Evolutionary conservation across 805 yeast genomes (phyloP).

Genomic region (Myxozyma udenii): DNA sequence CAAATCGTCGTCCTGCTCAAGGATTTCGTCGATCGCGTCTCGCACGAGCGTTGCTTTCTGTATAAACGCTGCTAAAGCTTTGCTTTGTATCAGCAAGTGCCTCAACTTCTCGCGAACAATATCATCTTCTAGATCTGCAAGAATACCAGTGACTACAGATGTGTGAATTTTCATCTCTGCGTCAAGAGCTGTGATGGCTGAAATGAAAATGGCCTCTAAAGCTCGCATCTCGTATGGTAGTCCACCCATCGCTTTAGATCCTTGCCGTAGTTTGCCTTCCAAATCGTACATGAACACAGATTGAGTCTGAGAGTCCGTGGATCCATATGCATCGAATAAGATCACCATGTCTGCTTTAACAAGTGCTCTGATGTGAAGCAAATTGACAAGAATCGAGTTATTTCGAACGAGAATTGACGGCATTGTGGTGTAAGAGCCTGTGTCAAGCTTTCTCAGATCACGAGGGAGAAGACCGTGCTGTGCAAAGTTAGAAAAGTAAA

Average conservation of each 20-base stretch:
- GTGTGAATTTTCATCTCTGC: conserved; percentile 85
- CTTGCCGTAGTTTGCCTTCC: conserved; percentile 59
- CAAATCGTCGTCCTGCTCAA: conserved; percentile 84
- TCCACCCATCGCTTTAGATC: conserved; percentile 40
- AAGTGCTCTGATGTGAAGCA: conserved; percentile 84
- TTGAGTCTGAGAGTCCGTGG: conserved; percentile 59
- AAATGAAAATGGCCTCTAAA: conserved; percentile 77
- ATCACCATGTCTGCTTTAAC: conserved; percentile 76
- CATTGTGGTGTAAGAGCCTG: conserved; percentile 75
- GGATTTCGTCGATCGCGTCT: conserved; percentile 76
- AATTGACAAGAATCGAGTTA: conserved; percentile 72
- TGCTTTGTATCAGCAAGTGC: conserved; percentile 76
- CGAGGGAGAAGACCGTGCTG: conserved; percentile 76
- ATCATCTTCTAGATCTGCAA: conserved; percentile 74
- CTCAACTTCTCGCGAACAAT: conserved; percentile 77
- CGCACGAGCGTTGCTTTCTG: conserved; percentile 81
- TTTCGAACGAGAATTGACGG: conserved; percentile 83
- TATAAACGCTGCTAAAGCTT: conserved; percentile 75
- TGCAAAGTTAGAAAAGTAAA: neutral
- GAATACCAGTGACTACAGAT: conserved; percentile 67
- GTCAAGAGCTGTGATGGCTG: conserved; percentile 71
- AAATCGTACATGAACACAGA: conserved; percentile 79
- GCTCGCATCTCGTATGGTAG: conserved; percentile 90
- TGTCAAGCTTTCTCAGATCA: conserved; percentile 84
- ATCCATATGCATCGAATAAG: conserved; percentile 69